Evolutionary conservation across 805 yeast species (phyloP), one percentile per base, ranked within the genome.

Genomic region (Middelhovenomyces tepae): DNA sequence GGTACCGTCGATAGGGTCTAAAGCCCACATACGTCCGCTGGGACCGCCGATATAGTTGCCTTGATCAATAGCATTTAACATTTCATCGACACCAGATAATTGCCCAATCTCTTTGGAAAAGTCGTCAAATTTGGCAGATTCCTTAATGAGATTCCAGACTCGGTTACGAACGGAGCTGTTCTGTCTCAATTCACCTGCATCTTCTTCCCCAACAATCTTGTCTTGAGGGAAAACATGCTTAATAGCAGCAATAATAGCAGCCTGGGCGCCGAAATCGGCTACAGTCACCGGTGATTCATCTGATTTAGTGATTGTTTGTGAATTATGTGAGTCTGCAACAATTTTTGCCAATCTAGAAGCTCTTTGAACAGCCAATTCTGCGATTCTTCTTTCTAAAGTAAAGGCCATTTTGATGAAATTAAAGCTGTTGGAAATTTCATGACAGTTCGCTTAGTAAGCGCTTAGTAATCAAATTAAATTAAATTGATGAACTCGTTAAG

Each of bases 1-100:
- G 14, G 99, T 91, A 5, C 99, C 99, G 53, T 91, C 99, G 41
- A 91, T 87, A 24, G 99, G 99, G 52, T 91, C 99, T 50, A 91
- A 62, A 1, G 96, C 94, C 99, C 99, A 91, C 53, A 84, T 75
- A 40, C 98, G 67, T 16, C 94, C 94, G 22, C 57, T 63, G 20
- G 60, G 45, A 4, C 96, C 94, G 35, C 96, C 97, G 40, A 67
- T 55, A 24, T 81, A 82, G 49, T 72, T 68, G 30, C 98, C 98
- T 39, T 67, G 59, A 52, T 86, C 95, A 37, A 91, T 81, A 16
- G 79, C 66, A 4, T 70, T 64, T 43, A 70, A 69, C 31, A 89
- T 67, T 20, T 71, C 67, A 1, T 66, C 64, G 20, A 69, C 51
- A 3, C 64, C 51, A 7, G 48, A 40, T 26, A 56, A 37, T 5